phyloP scores from a whole-genome alignment of 2,329 filamentous ascomycete species.

The Scopulariopsis brevicaulis region DNA sequence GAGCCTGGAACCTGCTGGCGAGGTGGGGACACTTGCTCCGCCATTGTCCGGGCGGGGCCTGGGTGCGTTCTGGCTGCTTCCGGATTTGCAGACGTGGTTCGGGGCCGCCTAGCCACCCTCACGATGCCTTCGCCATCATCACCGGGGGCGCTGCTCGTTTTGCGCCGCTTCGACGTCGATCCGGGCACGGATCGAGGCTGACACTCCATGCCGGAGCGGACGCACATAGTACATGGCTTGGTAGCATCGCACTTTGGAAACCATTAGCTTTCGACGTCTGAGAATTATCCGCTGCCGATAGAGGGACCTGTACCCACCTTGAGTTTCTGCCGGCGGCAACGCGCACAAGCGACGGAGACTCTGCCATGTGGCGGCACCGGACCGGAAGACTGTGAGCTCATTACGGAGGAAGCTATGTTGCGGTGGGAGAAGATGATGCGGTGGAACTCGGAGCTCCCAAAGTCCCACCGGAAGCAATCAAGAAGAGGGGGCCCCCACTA shows the following conservation, averaged over 20 bases:
- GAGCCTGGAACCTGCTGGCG: slow-evolving; percentile 1
- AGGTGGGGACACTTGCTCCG: neutral
- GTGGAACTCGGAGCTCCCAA: neutral
- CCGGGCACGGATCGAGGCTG: slow-evolving; percentile 1
- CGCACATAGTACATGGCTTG: slow-evolving; percentile 7
- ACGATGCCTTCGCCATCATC: neutral
- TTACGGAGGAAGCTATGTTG: neutral
- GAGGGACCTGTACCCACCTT: slow-evolving; percentile 2
- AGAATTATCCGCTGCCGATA: neutral
- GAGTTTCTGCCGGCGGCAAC: slow-evolving; percentile 6
- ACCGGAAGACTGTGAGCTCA: slow-evolving; percentile 1
- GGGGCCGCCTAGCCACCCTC: neutral
- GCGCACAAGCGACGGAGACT: slow-evolving; percentile 5
- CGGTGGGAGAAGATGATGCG: neutral
- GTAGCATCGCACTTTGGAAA: slow-evolving; percentile 5
- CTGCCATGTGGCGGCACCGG: neutral
- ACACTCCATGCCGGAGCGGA: slow-evolving; percentile 6
- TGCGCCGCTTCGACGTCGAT: neutral
- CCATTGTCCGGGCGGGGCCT: neutral
- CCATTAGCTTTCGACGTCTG: neutral
- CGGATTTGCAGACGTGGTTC: neutral
- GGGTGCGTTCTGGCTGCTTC: neutral
- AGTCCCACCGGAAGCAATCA: slow-evolving; percentile 3
- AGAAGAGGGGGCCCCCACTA: neutral
- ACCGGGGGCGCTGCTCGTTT: neutral